Evolutionary conservation across 75 land plant genomes (phyloP).

Genomic region (Pinus albicaulis): DNA sequence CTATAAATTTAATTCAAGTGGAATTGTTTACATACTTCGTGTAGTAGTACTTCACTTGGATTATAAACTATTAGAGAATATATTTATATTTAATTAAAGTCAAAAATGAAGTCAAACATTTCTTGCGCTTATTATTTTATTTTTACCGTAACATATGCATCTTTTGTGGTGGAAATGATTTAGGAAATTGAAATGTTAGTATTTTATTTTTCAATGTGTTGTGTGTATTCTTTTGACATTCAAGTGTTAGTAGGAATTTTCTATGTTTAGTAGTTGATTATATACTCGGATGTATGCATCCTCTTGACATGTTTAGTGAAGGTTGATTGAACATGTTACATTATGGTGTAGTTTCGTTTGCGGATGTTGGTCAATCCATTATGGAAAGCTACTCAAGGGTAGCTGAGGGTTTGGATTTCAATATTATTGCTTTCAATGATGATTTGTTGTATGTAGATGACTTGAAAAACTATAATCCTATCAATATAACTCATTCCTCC

Average conservation of each 20-base stretch:
- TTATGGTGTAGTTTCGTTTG: slow-evolving; percentile 5
- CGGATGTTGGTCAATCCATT: slow-evolving; percentile 95
- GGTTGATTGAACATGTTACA: not conserved
- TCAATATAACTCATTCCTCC: slow-evolving; percentile 21
- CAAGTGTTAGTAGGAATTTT: too few species aligned
- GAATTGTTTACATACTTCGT: not conserved
- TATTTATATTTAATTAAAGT: not conserved
- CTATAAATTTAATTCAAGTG: not conserved
- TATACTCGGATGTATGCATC: not conserved
- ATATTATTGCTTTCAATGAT: slow-evolving; percentile 84
- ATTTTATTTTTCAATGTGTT: not conserved
- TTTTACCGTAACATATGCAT: not conserved
- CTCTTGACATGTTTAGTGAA: not conserved
- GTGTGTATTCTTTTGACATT: not conserved
- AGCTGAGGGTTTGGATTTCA: slow-evolving; percentile 88
- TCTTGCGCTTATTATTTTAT: not conserved
- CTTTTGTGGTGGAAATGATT: not conserved
- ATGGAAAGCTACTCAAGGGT: slow-evolving; percentile 97
- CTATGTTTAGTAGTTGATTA: not conserved
- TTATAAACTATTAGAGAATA: not conserved
- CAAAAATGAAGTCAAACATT: not conserved
- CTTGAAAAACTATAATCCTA: slow-evolving; percentile 34
- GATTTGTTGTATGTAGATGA: slow-evolving; percentile 29
- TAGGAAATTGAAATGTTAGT: not conserved
- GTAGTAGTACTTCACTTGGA: not conserved